Percentiles rank a stretch among this genome's conserved stretches.
These are phyloP conservation scores for Nicotiana otophora DNA, from an alignment of 257 asterid species.

Conservation along the genomic window DNA sequence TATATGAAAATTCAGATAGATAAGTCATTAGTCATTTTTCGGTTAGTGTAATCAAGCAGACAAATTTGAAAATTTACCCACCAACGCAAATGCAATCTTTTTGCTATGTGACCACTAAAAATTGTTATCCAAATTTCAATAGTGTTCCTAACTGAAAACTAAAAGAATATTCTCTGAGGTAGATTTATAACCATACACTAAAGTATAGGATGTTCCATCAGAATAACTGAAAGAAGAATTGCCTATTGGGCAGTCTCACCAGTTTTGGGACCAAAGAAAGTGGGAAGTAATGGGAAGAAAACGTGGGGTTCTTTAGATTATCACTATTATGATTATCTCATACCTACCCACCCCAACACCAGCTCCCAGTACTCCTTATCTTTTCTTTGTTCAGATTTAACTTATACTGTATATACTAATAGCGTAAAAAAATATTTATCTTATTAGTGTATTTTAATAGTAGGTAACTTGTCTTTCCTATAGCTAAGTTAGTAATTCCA, in stretches of 20 bases:
- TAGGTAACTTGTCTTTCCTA: no score
- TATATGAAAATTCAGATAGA: neutral
- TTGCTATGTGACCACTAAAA: neutral
- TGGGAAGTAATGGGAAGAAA: slow-evolving; percentile 23
- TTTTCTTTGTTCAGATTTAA: slow-evolving; percentile 8
- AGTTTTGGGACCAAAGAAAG: slow-evolving; percentile 28
- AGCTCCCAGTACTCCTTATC: neutral
- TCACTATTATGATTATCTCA: slow-evolving; percentile 13
- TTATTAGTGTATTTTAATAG: no score
- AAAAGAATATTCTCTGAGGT: neutral
- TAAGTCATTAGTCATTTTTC: neutral
- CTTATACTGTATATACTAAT: neutral
- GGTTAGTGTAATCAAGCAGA: neutral
- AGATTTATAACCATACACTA: neutral
- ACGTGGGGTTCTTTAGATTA: slow-evolving; percentile 8
- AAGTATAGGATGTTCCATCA: neutral
- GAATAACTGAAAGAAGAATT: neutral
- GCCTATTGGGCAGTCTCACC: neutral
- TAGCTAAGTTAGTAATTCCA: no score
- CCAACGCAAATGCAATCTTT: neutral
- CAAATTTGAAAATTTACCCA: neutral
- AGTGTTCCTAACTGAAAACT: neutral
- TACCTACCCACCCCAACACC: slow-evolving; percentile 7
- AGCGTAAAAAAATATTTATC: no score
- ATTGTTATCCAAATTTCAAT: neutral